Conservation (phyloP, 768 basidiomycete genomes). For the Phylloporus sp. region DNA sequence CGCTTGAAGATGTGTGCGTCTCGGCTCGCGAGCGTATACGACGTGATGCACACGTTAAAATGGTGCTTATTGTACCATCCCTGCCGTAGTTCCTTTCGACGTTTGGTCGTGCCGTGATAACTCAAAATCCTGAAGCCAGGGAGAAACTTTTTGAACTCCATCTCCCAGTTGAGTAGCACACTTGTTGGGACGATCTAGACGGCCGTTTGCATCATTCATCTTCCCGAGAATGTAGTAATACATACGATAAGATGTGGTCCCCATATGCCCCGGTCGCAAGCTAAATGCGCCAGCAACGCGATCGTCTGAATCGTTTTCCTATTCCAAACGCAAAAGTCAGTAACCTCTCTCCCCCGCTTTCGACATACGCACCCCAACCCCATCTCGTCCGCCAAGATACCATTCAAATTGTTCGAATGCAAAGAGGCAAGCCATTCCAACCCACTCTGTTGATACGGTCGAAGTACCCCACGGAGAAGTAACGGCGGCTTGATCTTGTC, state of each 20-base stretch:
- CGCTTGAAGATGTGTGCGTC: constrained; percentile 91
- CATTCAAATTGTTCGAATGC: constrained; percentile 76
- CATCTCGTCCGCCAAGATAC: constrained; percentile 92
- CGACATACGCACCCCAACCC: constrained; percentile 70
- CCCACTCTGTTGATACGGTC: constrained; percentile 92
- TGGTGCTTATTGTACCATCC: constrained; percentile 88
- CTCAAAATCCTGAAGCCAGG: constrained; percentile 84
- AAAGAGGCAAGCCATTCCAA: constrained; percentile 92
- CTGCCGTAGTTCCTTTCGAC: constrained; percentile 83
- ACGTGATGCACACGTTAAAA: constrained; percentile 94
- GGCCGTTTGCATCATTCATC: neutral
- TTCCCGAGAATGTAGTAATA: neutral
- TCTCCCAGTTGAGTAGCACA: constrained; percentile 93
- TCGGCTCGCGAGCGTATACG: constrained; percentile 87
- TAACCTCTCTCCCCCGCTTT: neutral
- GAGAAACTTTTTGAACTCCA: constrained; percentile 95
- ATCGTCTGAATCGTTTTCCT: constrained; percentile 98
- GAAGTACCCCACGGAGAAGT: constrained; percentile 80
- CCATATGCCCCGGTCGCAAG: constrained; percentile 87
- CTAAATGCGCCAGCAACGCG: constrained; percentile 86
- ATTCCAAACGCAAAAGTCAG: constrained; percentile 1
- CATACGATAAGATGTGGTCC: constrained; percentile 85
- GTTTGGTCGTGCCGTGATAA: constrained; percentile 88
- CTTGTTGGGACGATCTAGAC: constrained; percentile 82
- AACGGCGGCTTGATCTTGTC: constrained; percentile 59